Evolutionary conservation across 495 filamentous ascomycete genomes (phyloP), one percentile per base, ranked within the genome.

Genomic region (Lepidopterella palustris): DNA sequence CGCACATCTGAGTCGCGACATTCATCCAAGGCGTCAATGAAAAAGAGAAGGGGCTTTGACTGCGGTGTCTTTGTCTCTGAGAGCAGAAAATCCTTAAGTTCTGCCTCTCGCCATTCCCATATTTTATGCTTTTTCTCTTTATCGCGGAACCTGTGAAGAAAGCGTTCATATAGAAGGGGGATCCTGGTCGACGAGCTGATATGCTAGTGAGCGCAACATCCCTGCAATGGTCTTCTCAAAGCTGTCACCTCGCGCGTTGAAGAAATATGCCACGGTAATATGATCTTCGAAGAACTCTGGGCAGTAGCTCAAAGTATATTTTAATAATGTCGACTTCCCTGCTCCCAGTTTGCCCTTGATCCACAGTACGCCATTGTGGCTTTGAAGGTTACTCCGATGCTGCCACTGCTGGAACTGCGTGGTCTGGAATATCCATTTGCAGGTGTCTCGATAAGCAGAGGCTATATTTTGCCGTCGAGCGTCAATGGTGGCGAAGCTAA

Each of bases 241-340:
- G 13, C 63, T 54, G 9, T 57, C 61, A 3, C 73, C 73, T 42
- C 71, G 67, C 8, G 70, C 73, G 27, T 75, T 66, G 64, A 77
- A 78, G 65, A 77, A 79, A 62, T 70, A 76, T 8, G 71, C 69
- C 20, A 58, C 31, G 10, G 71, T 64, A 23, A 53, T 56, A 5
- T 54, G 40, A 24, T 65, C 49, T n/a, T 61, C 55, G 32, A 58
- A 54, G 5, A 23, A 55, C 42, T 45, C 52, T 8, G 39, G 55
- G 47, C 45, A 55, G 18, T 31, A 40, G 2, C 54, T 25, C 13
- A 47, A 32, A 10, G 40, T 40, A 40, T 40, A 55, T 28, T 69
- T 69, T 58, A 62, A 63, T 15, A 69, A 25, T 0, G 66, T 69
- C 15, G 66, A 70, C 50, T 70, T 70, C 21, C 68, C 68, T 2